Evolutionary conservation across 2,329 filamentous ascomycete genomes (phyloP).

Genomic region (Xylaria sp.): DNA sequence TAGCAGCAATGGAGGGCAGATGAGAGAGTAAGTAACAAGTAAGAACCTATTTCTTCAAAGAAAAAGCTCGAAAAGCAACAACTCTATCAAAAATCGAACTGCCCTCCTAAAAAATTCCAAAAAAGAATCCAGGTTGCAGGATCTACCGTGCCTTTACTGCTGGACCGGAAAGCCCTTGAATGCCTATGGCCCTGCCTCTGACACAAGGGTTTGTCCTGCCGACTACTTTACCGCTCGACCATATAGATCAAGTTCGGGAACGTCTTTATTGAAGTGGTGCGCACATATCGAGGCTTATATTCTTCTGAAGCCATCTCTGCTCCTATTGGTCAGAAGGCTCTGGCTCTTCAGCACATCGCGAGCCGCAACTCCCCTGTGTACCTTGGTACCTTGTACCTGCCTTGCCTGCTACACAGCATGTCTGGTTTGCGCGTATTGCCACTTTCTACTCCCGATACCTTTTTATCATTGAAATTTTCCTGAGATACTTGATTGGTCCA

Average conservation of each 20-base stretch:
- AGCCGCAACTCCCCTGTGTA: neutral
- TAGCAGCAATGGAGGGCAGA: neutral
- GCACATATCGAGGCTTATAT: constrained; percentile 22
- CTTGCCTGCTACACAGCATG: no score
- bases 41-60: no score
- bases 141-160: neutral
- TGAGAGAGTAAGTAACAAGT: no score
- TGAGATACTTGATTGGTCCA: neutral
- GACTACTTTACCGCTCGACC: constrained; percentile 19
- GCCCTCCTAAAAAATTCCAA: neutral
- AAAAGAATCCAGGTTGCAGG: no score
- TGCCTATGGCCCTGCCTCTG: constrained; percentile 13
- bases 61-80: neutral
- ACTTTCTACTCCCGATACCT: no score
- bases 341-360: neutral
- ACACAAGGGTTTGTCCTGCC: constrained; percentile 19
- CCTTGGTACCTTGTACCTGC: neutral
- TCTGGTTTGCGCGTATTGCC: no score
- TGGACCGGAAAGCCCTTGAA: constrained; percentile 18
- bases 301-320: neutral
- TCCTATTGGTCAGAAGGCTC: neutral
- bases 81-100: constrained; percentile 1
- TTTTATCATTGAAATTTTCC: no score
- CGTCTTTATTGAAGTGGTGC: constrained; percentile 6
- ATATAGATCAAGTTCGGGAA: constrained; percentile 10